Base-by-base conservation (phyloP, 225 moss, liverwort and hornwort genomes). In the Ulota crispa region DNA sequence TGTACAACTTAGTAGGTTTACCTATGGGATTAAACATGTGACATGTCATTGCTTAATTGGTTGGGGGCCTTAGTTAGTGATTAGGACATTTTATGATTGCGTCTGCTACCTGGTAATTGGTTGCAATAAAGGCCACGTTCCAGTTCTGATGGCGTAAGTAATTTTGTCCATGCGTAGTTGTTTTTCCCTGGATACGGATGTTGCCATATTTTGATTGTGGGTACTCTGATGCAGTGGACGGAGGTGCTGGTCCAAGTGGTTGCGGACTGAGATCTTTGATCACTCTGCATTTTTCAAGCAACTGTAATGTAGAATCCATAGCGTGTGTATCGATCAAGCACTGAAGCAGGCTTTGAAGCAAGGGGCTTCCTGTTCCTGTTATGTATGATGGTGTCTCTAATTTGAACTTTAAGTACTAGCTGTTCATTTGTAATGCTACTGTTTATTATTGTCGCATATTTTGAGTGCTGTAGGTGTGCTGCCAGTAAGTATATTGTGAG, bases 241-340 rank as follows among this genome's bases (percentile, higher is more conserved):
- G 66, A 47, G 65, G 75, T 56, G 81, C 37, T 81, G 26, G 34
- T 53, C 43, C 32, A 70, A 67, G 67, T 26, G 37, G 9, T 73
- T 14, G 41, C 52, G 65, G 64, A 70, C 55, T 77, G 13, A 31
- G 78, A 66, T 71, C 62, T 74, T 27, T 42, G 45, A 68, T 56
- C 70, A n/a, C 26, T 26, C 74, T 84, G 78, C 50, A 60, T 30
- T 69, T 84, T 84, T 65, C 87, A 82, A 84, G 81, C 84, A 81
- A 87, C 74, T 87, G 78, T 87, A 81, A 26, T 87, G 64, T 84
- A 87, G 73, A 78, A 74, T 78, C 56, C 24, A 32, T 72, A 81
- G 50, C 71, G 5, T 63, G 1, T 75, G 73, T 37, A 70, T 63
- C 30, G 62, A 78, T 81, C 21, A 28, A 87, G 63, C 41, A 55